Evolutionary conservation across 345 rosid species (phyloP).

Genomic region (rapeseed (Brassica napus)): DNA sequence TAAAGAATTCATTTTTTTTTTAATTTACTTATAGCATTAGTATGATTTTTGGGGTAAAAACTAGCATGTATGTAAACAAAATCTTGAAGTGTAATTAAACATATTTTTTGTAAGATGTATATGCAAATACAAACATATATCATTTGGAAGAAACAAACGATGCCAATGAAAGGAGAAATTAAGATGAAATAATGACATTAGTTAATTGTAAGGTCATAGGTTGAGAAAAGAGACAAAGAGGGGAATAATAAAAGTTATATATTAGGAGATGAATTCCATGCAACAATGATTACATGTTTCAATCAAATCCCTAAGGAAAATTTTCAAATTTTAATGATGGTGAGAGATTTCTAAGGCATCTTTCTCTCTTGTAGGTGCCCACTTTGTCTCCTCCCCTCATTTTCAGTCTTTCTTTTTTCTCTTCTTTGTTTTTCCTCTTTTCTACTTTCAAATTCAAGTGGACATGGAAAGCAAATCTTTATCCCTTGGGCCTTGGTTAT

Average conservation of each 20-base stretch:
- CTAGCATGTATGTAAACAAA: neutral
- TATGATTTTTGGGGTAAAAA: neutral
- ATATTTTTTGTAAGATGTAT: neutral
- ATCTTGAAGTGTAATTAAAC: neutral
- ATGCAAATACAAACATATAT: neutral
- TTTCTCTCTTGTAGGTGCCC: constrained; percentile 50
- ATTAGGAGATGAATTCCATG: constrained; percentile 76
- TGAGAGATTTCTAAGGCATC: constrained; percentile 60
- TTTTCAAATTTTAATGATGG: constrained; percentile 69
- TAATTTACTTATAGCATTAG: neutral
- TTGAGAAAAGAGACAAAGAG: constrained; percentile 38
- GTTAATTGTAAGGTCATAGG: constrained; percentile 13
- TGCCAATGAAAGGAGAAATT: neutral
- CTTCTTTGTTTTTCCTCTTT: neutral
- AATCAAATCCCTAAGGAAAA: constrained; percentile 54
- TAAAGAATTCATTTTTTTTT: neutral
- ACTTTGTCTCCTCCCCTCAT: constrained; percentile 39
- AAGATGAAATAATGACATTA: neutral
- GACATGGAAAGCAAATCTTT: neutral
- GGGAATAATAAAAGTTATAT: constrained; percentile 36
- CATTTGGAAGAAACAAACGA: constrained; percentile 1
- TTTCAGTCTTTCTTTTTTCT: constrained; percentile 6
- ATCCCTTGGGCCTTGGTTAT: constrained; percentile 1
- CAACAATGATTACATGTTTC: constrained; percentile 72
- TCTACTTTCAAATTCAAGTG: neutral